Percentiles rank a stretch among this genome's conserved stretches.
Conservation (phyloP, 1,139 yeast genomes). For the Arxiozyma heterogenica region DNA sequence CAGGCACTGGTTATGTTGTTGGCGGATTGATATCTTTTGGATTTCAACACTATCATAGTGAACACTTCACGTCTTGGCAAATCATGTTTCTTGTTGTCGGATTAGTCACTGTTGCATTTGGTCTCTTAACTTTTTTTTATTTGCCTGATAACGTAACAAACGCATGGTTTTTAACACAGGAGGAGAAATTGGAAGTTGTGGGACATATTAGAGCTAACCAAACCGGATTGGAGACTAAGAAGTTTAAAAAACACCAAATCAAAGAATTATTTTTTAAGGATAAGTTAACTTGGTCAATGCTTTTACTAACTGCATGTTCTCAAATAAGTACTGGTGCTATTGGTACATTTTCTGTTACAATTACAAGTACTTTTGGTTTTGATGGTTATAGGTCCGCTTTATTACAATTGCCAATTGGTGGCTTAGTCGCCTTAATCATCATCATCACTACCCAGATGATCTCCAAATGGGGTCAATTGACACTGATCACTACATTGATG, state of each 20-base stretch:
- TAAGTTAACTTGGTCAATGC: conserved; percentile 41
- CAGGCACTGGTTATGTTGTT: conserved; percentile 45
- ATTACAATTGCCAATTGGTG: conserved; percentile 41
- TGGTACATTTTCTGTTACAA: conserved; percentile 40
- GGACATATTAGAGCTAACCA: conserved; percentile 44
- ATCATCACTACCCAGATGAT: conserved; percentile 29
- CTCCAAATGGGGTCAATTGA: conserved; percentile 25
- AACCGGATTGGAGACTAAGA: conserved; percentile 48
- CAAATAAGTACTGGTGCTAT: conserved; percentile 39
- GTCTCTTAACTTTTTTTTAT: conserved; percentile 36
- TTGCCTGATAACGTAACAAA: conserved; percentile 48
- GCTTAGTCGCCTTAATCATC: conserved; percentile 32
- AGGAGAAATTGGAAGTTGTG: conserved; percentile 44
- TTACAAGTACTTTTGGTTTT: conserved; percentile 42
- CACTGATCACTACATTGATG: conserved; percentile 27
- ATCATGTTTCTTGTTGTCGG: conserved; percentile 43
- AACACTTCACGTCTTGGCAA: conserved; percentile 38
- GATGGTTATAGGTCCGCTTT: conserved; percentile 34
- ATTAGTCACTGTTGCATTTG: conserved; percentile 43
- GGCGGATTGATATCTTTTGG: conserved; percentile 52
- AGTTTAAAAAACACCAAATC: conserved; percentile 46
- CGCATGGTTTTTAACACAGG: conserved; percentile 43
- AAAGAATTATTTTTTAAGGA: conserved; percentile 35
- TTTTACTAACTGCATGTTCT: conserved; percentile 32
- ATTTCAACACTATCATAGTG: conserved; percentile 32